phyloP scores from a whole-genome alignment of 202 grass and related monocot species.

The Eragrostis tef region DNA sequence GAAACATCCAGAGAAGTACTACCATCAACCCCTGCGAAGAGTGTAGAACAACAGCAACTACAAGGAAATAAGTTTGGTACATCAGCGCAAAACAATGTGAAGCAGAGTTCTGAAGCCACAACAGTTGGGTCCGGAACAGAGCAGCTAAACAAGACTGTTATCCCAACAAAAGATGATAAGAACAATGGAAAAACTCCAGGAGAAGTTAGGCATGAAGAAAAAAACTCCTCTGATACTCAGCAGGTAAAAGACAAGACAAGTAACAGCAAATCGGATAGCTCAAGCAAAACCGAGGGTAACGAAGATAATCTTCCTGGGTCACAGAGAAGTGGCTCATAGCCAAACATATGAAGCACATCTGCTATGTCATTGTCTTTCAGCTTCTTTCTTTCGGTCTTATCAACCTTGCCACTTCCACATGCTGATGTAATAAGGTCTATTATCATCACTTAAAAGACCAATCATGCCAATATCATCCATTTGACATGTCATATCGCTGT shows the following conservation, averaged over 20 bases:
- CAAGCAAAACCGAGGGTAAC: constrained; percentile 38
- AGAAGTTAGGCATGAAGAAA: constrained; percentile 29
- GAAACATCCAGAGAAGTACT: constrained; percentile 38
- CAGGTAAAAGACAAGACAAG: constrained; percentile 24
- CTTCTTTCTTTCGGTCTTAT: constrained; percentile 20
- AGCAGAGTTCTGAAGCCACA: constrained; percentile 32
- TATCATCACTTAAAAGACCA: constrained; percentile 31
- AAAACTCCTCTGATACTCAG: constrained; percentile 11
- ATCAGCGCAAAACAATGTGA: constrained; percentile 35
- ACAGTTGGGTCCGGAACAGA: neutral
- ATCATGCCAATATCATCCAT: constrained; percentile 18
- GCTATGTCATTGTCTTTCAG: constrained; percentile 11
- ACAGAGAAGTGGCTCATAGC: constrained; percentile 16
- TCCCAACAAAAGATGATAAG: constrained; percentile 25
- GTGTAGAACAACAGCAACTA: constrained; percentile 39
- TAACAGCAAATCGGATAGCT: constrained; percentile 39
- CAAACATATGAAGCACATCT: constrained; percentile 13
- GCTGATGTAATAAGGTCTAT: constrained; percentile 54
- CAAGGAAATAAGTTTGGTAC: constrained; percentile 24
- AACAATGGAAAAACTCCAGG: constrained; percentile 31
- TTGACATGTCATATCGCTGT: constrained; percentile 29
- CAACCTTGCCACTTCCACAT: constrained; percentile 9
- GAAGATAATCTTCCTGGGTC: constrained; percentile 32
- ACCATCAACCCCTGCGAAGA: constrained; percentile 26
- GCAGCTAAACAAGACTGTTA: constrained; percentile 14